Base-by-base conservation (phyloP, 2,329 filamentous ascomycete species). In the Penicillium sp. region DNA sequence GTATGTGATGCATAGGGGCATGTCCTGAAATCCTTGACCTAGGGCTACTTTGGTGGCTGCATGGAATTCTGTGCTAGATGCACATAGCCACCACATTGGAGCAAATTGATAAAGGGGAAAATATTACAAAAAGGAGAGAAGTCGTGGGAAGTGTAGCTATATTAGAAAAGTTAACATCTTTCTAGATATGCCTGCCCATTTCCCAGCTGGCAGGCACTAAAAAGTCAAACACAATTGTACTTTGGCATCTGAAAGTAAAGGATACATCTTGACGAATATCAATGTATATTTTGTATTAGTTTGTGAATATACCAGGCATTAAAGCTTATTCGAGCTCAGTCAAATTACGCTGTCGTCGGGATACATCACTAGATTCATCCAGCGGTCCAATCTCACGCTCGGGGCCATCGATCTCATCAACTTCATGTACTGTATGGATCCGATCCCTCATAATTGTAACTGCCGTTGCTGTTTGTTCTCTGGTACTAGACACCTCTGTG, bases 111-210 rank as follows among this genome's bases (percentile, higher is more conserved):
- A 35, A 16, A 35, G 16, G 11, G 30, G 26, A 8, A 8, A 28
- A 8, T 28, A 5, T 9, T 35, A 35, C 30, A 35, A 35, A 35
- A 35, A 35, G n/a, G n/a, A n/a, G n/a, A n/a, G n/a, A n/a, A 33
- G 11, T 2, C 28, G 5, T 11, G 28, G 28, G 56, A 3, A 60
- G 57, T 45, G 69, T 73, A n/a, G n/a, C n/a, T n/a, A n/a, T n/a
- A n/a, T n/a, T n/a, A n/a, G n/a, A n/a, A n/a, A n/a, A n/a, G n/a
- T n/a, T n/a, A n/a, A n/a, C n/a, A n/a, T n/a, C n/a, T n/a, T n/a
- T n/a, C n/a, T n/a, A n/a, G n/a, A n/a, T n/a, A n/a, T n/a, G n/a
- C n/a, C n/a, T n/a, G n/a, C n/a, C n/a, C n/a, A n/a, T n/a, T n/a
- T n/a, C n/a, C n/a, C n/a, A n/a, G n/a, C n/a, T n/a, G n/a, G n/a